Evolutionary conservation across 768 basidiomycete species (phyloP).

Genomic region (Hydnum rufescens): DNA sequence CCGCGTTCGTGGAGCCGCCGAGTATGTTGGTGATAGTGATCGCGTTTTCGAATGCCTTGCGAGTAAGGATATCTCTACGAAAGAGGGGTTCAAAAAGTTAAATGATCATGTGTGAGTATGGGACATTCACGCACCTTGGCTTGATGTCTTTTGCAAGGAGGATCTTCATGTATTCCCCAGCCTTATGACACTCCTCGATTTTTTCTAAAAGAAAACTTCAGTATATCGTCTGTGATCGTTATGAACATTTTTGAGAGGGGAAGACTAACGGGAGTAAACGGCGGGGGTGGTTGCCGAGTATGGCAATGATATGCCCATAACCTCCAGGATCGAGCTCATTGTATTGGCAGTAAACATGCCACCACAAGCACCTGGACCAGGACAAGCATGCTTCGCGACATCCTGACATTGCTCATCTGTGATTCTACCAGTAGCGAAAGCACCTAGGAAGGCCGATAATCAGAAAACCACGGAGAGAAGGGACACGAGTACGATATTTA

Average conservation of each 20-base stretch:
- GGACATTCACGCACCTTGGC: constrained; percentile 31
- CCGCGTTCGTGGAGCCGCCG: constrained; percentile 79
- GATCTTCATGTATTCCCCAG: constrained; percentile 54
- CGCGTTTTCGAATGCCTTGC: constrained; percentile 62
- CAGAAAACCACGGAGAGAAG: background rate
- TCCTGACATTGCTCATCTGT: constrained; percentile 65
- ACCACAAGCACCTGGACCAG: constrained; percentile 67
- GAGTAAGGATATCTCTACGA: constrained; percentile 41
- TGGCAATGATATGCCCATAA: constrained; percentile 67
- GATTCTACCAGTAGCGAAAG: constrained; percentile 57
- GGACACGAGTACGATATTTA: constrained; percentile 18
- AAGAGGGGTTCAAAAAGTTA: constrained; percentile 2
- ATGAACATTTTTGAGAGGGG: too few species aligned
- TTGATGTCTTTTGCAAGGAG: constrained; percentile 64
- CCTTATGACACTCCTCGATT: constrained; percentile 60
- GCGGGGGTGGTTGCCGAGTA: constrained; percentile 48
- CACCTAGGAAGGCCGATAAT: constrained; percentile 23
- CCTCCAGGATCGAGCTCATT: constrained; percentile 71
- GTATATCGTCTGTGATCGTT: too few species aligned
- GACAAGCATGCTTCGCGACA: constrained; percentile 70
- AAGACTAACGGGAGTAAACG: constrained; percentile 35
- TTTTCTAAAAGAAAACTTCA: too few species aligned
- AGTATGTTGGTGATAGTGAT: constrained; percentile 60
- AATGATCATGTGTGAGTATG: constrained; percentile 1
- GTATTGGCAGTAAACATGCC: constrained; percentile 88